Conservation (phyloP, 2,329 filamentous ascomycete genomes). For the Cercospora citrullina region DNA sequence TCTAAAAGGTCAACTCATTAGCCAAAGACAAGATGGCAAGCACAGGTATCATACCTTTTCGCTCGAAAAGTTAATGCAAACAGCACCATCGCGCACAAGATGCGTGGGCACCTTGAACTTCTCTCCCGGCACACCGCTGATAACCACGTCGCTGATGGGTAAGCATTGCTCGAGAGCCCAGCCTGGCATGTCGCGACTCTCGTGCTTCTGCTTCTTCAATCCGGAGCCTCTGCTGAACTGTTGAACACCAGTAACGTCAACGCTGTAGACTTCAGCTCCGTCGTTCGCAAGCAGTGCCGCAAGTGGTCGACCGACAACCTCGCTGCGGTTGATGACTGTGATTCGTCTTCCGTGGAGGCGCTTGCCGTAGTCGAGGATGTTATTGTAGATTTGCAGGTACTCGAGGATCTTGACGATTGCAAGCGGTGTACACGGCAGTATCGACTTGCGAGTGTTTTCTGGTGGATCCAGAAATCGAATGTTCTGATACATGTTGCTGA, state of each 20-base stretch:
- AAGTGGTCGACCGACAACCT: constrained; percentile 90
- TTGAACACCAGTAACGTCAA: constrained; percentile 89
- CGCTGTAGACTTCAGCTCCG: constrained; percentile 90
- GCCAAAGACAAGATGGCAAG: background rate
- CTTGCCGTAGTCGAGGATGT: constrained; percentile 88
- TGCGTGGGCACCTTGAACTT: constrained; percentile 86
- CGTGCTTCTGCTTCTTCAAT: constrained; percentile 80
- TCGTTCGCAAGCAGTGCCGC: constrained; percentile 94
- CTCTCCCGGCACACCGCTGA: constrained; percentile 86
- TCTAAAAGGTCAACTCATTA: constrained; percentile 47
- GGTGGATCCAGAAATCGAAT: constrained; percentile 86
- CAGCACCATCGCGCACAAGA: constrained; percentile 80
- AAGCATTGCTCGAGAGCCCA: constrained; percentile 79
- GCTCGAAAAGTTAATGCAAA: constrained; percentile 99
- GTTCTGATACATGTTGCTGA: constrained; percentile 99
- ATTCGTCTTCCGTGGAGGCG: constrained; percentile 90
- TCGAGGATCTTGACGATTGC: constrained; percentile 97
- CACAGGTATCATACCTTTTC: constrained; percentile 60
- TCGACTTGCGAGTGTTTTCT: constrained; percentile 77
- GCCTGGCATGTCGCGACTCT: constrained; percentile 78
- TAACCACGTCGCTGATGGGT: constrained; percentile 88
- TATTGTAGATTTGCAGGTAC: constrained; percentile 94
- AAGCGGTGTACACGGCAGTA: constrained; percentile 91
- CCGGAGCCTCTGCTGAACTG: constrained; percentile 88
- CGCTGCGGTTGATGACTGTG: constrained; percentile 92